phyloP scores from a whole-genome alignment of 371 early-diverging fungal species.

The Parasitella parasitica region DNA sequence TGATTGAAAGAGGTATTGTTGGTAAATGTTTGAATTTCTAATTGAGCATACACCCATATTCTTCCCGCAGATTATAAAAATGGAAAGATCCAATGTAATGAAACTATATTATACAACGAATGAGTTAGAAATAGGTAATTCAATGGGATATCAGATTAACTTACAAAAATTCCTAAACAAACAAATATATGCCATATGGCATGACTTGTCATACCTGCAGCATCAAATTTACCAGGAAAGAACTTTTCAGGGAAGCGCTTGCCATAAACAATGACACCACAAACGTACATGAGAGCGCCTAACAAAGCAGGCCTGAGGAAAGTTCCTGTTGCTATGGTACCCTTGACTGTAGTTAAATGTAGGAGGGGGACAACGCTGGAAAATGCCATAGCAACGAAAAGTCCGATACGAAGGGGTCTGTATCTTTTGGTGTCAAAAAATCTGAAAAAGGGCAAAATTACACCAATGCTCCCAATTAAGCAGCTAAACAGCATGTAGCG shows the following conservation, averaged over 20 bases:
- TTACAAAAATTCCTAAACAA: slow-evolving; percentile 60
- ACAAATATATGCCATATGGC: slow-evolving; percentile 81
- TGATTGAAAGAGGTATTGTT: not conserved
- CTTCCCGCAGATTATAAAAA: slow-evolving; percentile 21
- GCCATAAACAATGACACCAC: slow-evolving; percentile 52
- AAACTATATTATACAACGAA: too few species aligned
- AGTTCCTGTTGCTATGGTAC: slow-evolving; percentile 32
- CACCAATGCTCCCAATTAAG: slow-evolving; percentile 58
- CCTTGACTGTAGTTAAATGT: slow-evolving; percentile 52
- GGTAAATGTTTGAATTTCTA: not conserved
- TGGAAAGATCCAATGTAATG: slow-evolving; percentile 24
- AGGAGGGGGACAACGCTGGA: slow-evolving; percentile 60
- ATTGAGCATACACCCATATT: slow-evolving; percentile 16
- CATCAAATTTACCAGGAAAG: slow-evolving; percentile 76
- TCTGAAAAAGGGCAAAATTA: slow-evolving; percentile 58
- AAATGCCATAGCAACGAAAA: slow-evolving; percentile 64
- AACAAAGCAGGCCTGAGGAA: slow-evolving; percentile 56
- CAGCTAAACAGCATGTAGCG: slow-evolving; percentile 53
- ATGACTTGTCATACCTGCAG: slow-evolving; percentile 69
- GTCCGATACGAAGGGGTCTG: slow-evolving; percentile 59
- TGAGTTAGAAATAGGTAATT: too few species aligned
- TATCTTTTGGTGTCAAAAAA: slow-evolving; percentile 56
- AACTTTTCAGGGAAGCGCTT: slow-evolving; percentile 71
- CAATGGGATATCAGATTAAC: too few species aligned
- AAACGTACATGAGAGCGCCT: slow-evolving; percentile 53